A percentile compares a stretch with the other conserved stretches of the same genome.
Conservation (phyloP, 495 filamentous ascomycete species). For the Clohesyomyces aquaticus region DNA sequence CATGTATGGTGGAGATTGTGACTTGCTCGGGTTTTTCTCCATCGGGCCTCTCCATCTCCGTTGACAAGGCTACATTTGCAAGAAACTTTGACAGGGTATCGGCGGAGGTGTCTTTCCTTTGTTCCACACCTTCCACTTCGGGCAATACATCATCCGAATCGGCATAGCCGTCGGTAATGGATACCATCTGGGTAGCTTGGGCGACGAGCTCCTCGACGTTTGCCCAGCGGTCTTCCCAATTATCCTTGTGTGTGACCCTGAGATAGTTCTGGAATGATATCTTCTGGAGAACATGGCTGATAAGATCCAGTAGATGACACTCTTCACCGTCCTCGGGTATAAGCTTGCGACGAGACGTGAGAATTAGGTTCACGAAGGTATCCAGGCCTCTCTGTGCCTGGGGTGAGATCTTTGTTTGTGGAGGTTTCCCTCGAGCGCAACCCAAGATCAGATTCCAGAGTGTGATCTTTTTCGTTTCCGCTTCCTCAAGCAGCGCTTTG, state of each 20-base stretch:
- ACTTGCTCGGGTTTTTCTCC: constrained; percentile 66
- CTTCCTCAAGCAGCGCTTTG: constrained; percentile 70
- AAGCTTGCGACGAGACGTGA: constrained; percentile 64
- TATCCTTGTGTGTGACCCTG: constrained; percentile 69
- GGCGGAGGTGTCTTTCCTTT: constrained; percentile 63
- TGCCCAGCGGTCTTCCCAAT: constrained; percentile 77
- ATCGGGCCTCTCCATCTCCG: constrained; percentile 67
- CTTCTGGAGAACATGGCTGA: constrained; percentile 73
- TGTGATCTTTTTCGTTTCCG: constrained; percentile 64
- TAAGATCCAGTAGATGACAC: constrained; percentile 67
- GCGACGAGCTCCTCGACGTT: constrained; percentile 87
- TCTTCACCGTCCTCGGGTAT: constrained; percentile 48
- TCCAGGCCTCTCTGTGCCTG: constrained; percentile 67
- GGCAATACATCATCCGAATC: constrained; percentile 72
- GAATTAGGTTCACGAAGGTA: constrained; percentile 63
- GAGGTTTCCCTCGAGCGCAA: constrained; percentile 69
- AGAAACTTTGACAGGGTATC: constrained; percentile 79
- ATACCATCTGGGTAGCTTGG: constrained; percentile 71
- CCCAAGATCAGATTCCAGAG: constrained; percentile 76
- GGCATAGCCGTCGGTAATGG: constrained; percentile 50
- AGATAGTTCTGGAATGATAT: constrained; percentile 76
- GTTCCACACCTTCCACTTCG: constrained; percentile 72
- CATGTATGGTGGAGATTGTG: constrained; percentile 95
- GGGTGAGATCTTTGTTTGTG: constrained; percentile 70
- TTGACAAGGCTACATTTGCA: constrained; percentile 84